Evolutionary conservation across 352 stramenopile species (phyloP), one percentile per base, ranked within the genome.

Genomic region (Phytophthora fragariaefolia): DNA sequence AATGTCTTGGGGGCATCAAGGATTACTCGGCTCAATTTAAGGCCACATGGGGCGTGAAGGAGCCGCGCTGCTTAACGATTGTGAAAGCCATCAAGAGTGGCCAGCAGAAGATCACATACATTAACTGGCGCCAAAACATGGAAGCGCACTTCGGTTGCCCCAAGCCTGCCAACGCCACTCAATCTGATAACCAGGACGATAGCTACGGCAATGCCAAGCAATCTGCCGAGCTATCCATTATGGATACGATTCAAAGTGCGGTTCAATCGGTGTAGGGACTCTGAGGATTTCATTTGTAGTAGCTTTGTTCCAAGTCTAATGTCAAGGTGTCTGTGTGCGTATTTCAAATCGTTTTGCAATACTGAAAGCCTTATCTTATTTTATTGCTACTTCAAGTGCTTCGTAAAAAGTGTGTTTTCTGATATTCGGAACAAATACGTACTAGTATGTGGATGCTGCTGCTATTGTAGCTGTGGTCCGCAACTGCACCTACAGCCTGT

Each of bases 21-120:
- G 76, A 86, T 34, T 89, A 86, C 59, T 61, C 66, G 1, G 50
- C 53, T 1, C 66, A 72, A 45, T 87, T 87, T 61, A 86, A 86
- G 58, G 60, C 55, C 0, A 74, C 69, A 12, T 87, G 76, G 78
- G 58, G 69, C 10, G 76, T 69, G 1, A 67, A 71, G 4, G 58
- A 66, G n/a, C 71, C 77, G 12, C 73, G 77, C 12, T 85, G 79
- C 53, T 67, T 85, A 34, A 64, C 48, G 1, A 79, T 88, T 20
- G 69, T 88, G 7, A 72, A 88, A 17, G 67, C 65, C 4, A 77
- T 90, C 42, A 66, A 73, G 36, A 66, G 63, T 18, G 77, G 77
- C 22, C 32, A 83, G 24, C 57, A 71, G 40, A 51, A 52, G 6
- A 82, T 86, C 40, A 32, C 42, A 23, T 48, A 73, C 28, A 32